Base-by-base conservation (phyloP, 371 early-diverging fungal species). In the Mucor sp. region DNA sequence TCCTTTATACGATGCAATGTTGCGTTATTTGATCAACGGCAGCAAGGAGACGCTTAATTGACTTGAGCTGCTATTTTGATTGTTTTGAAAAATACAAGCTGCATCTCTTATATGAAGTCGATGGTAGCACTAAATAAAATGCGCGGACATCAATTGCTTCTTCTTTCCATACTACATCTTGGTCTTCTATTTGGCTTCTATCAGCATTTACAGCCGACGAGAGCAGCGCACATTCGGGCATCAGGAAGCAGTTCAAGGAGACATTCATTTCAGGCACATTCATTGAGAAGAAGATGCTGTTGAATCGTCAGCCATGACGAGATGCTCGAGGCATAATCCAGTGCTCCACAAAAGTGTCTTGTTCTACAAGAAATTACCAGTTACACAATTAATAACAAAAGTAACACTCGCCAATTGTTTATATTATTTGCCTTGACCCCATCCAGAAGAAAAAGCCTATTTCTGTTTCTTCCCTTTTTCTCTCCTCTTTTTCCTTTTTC, bases 351-450 rank as follows among this genome's bases (percentile, higher is more conserved):
- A 21, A n/a, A 21, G 21, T 47, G 47, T 21, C 47, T 19, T 47
- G n/a, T 47, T 21, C 11, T 35, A 47, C 47, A 47, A 47, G 11
- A 47, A 47, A 47, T 21, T 47, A 8, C 21, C 11, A 47, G 55
- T 55, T 55, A 28, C 28, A 55, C 55, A 55, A 55, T 55, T 55
- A 55, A 47, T 47, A 21, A 55, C 21, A 55, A 55, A 27, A 25
- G 55, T 55, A 55, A 55, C 55, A 55, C 55, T 28, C 55, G 17
- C 25, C 47, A 21, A 41, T 47, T 47, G 47, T 47, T 47, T 47
- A 47, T 47, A 47, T 47, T 47, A 41, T 41, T 41, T 41, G 17
- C 41, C 41, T 41, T 19, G 21, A 47, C 47, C 47, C 47, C 47
- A 47, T 21, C 19, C 47, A 47, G 19, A 47, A 47, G 47, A n/a